phyloP scores from a whole-genome alignment of 225 moss, liverwort and hornwort genomes.

The Anthoceros angustus region DNA sequence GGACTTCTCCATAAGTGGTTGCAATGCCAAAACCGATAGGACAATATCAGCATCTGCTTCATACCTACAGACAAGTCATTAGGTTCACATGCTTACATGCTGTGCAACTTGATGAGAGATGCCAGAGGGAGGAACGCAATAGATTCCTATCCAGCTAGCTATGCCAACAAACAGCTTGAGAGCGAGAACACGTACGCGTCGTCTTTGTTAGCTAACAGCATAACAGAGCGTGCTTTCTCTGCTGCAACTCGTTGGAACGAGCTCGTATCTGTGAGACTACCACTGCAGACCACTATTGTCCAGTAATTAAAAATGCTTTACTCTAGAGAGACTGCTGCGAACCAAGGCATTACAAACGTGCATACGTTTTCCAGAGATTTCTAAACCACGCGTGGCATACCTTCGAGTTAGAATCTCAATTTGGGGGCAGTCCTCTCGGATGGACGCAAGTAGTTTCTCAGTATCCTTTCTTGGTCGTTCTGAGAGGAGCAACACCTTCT shows the following conservation, averaged over 20 bases:
- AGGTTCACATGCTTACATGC: too few species aligned
- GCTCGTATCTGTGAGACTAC: slow-evolving; percentile 47
- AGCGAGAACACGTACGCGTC: slow-evolving; percentile 28
- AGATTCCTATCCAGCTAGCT: background rate
- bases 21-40: slow-evolving; percentile 44
- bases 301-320: too few species aligned
- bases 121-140: too few species aligned
- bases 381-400: slow-evolving; percentile 8
- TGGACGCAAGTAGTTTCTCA: slow-evolving; percentile 39
- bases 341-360: too few species aligned
- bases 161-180: background rate
- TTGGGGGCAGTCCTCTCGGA: slow-evolving; percentile 40
- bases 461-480: slow-evolving; percentile 52
- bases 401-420: slow-evolving; percentile 45
- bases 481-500: slow-evolving; percentile 46
- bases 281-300: too few species aligned
- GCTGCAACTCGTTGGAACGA: slow-evolving; percentile 53
- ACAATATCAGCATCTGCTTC: slow-evolving; percentile 60
- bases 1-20: slow-evolving; percentile 35
- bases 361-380: too few species aligned
- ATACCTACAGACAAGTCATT: slow-evolving; percentile 26
- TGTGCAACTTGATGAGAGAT: too few species aligned
- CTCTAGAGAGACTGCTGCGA: too few species aligned
- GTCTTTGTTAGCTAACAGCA: slow-evolving; percentile 48
- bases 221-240: slow-evolving; percentile 48